Evolutionary conservation across 1,139 yeast genomes (phyloP), one percentile per base, ranked within the genome.

Genomic region (Saccharomyces hybrid): DNA sequence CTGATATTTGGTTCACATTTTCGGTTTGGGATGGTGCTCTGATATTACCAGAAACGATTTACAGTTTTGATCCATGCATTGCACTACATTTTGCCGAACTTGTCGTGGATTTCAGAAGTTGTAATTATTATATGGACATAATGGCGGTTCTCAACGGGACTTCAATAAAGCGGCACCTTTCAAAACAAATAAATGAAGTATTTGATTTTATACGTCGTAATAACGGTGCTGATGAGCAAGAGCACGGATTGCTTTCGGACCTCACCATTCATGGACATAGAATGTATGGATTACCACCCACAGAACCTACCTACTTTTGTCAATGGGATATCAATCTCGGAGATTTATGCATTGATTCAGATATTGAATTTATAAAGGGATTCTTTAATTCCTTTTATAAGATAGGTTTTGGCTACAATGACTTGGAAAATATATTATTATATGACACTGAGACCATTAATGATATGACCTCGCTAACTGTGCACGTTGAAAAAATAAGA

Each of bases 81-180:
- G 82, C 86, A 0, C 68, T 91, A 1, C 77, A 78, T 42, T 84
- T 89, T 64, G 84, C 84, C 32, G 75, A 79, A 34, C 73, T 90
- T 51, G 90, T 84, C 62, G 79, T 88, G 38, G 97, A 90, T 64
- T 75, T 88, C 42, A 75, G 98, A 53, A 87, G 89, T 69, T 86
- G 93, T n/a, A 88, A 89, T 62, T 91, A 86, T 68, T 93, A 91
- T 66, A 89, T 91, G 97, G 97, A 88, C 66, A 70, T 84, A 66
- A 84, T 83, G 60, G 84, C 82, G 1, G 53, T 63, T 2, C 47
- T 67, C 46, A 58, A 59, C 47, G 59, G 59, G 48, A 23, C 57
- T 7, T 46, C 52, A 19, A 29, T 68, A 3, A 64, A 58, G 41
- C 51, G 66, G 26, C 65, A 62, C 13, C 51, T 54, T 2, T 80